Percentiles rank a stretch among this genome's conserved stretches.
These are phyloP conservation scores for Trichoderma atroviride DNA, from an alignment of 2,329 filamentous ascomycete genomes.

Conservation along the genomic window DNA sequence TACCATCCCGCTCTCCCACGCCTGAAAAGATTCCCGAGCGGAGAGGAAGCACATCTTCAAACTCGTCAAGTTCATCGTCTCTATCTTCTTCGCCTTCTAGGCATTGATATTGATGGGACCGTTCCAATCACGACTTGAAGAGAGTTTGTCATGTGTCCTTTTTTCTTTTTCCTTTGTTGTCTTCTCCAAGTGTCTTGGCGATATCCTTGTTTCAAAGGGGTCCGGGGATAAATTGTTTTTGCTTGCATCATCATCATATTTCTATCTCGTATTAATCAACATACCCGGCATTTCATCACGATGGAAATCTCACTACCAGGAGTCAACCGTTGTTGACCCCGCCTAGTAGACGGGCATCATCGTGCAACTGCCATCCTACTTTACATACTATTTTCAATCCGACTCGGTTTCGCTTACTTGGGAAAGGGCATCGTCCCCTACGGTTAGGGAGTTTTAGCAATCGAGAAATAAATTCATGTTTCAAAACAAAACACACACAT, in stretches of 20 bases:
- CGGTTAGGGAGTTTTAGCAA: neutral
- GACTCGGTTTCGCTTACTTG: neutral
- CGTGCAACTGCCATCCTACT: neutral
- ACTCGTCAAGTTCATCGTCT: neutral
- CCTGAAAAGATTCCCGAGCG: slow-evolving; percentile 49
- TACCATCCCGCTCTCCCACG: slow-evolving; percentile 34
- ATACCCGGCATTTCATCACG: slow-evolving; percentile 3
- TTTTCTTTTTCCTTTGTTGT: neutral
- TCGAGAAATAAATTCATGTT: neutral
- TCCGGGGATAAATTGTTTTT: neutral
- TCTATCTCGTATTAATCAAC: slow-evolving; percentile 12
- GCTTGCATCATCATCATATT: neutral
- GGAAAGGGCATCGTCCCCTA: neutral
- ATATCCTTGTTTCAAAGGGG: neutral
- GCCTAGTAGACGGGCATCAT: neutral
- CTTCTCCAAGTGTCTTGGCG: neutral
- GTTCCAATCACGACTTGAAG: neutral
- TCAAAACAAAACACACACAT: neutral
- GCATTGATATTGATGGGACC: slow-evolving; percentile 5
- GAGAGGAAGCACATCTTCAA: slow-evolving; percentile 32
- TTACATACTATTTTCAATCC: neutral
- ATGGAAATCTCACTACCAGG: neutral
- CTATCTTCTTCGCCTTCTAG: slow-evolving; percentile 2
- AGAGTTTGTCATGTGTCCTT: neutral
- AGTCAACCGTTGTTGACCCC: neutral